Conservation (phyloP, 306 rosid species). For the Quercus parvula region DNA sequence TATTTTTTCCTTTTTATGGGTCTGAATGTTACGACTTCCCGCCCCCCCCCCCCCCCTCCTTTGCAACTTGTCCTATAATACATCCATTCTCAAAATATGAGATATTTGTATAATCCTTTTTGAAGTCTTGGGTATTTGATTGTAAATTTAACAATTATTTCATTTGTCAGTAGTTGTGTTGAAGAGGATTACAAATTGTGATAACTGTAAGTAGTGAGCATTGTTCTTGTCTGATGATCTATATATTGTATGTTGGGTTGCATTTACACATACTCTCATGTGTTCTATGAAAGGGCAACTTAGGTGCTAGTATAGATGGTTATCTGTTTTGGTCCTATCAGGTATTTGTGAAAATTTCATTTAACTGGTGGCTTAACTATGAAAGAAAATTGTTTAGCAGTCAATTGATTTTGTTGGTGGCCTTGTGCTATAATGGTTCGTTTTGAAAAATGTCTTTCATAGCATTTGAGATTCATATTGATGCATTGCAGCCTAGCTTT, state of each 20-base stretch:
- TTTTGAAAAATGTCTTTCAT: too few species aligned
- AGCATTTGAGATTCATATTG: too few species aligned
- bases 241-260: not conserved
- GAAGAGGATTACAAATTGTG: slow-evolving; percentile 31
- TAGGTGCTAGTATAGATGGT: too few species aligned
- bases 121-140: slow-evolving; percentile 25
- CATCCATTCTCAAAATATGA: slow-evolving; percentile 22
- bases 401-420: too few species aligned
- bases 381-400: too few species aligned
- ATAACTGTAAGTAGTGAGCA: not conserved
- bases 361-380: too few species aligned
- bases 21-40: slow-evolving; percentile 24
- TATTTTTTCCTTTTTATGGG: slow-evolving; percentile 19
- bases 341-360: too few species aligned
- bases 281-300: too few species aligned
- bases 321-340: too few species aligned
- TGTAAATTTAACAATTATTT: slow-evolving; percentile 47
- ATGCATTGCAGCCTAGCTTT: too few species aligned
- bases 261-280: not conserved
- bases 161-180: slow-evolving; percentile 26
- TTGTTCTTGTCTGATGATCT: not conserved
- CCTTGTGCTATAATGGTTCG: too few species aligned
- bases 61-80: not conserved
- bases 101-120: slow-evolving; percentile 50
- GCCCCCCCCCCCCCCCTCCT: too few species aligned